Percentiles rank a stretch among this genome's conserved stretches.
Evolutionary conservation across 345 rosid genomes (phyloP).

Genomic region (Syzygium oleosum): DNA sequence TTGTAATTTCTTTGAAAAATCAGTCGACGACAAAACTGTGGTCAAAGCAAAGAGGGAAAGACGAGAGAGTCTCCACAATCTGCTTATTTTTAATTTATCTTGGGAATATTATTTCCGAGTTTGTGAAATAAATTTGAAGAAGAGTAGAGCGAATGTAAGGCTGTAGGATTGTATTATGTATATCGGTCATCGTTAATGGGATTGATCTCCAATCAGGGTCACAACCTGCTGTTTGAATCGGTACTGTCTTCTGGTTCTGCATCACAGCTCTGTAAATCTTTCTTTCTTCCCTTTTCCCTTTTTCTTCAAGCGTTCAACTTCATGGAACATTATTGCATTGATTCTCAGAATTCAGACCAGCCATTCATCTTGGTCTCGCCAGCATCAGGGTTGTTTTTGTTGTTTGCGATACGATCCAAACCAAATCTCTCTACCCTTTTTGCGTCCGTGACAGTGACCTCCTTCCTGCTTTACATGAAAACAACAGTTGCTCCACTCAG

Average conservation of each 20-base stretch:
- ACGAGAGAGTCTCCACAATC: neutral
- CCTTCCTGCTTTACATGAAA: neutral
- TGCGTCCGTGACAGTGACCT: neutral
- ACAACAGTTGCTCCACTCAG: neutral
- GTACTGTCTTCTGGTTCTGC: neutral
- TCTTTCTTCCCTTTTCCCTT: conserved; percentile 2
- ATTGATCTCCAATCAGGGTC: neutral
- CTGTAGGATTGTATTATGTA: neutral
- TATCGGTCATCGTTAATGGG: neutral
- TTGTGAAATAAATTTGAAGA: neutral
- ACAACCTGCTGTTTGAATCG: neutral
- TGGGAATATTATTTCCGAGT: neutral
- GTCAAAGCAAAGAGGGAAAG: neutral
- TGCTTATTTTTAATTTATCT: neutral
- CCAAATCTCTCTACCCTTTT: neutral
- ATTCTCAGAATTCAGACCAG: conserved; percentile 15
- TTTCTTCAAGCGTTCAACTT: neutral
- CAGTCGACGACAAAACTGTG: neutral
- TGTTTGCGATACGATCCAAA: neutral
- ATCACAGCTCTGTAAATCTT: neutral
- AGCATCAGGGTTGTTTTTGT: neutral
- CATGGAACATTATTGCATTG: conserved; percentile 21
- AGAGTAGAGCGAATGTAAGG: neutral
- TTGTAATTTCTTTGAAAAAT: neutral
- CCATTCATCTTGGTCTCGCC: neutral